A percentile compares a stretch with the other conserved stretches of the same genome.
Evolutionary conservation across 108 stramenopile species (phyloP).

Genomic region (Pinguiococcus pyrenoidosus): DNA sequence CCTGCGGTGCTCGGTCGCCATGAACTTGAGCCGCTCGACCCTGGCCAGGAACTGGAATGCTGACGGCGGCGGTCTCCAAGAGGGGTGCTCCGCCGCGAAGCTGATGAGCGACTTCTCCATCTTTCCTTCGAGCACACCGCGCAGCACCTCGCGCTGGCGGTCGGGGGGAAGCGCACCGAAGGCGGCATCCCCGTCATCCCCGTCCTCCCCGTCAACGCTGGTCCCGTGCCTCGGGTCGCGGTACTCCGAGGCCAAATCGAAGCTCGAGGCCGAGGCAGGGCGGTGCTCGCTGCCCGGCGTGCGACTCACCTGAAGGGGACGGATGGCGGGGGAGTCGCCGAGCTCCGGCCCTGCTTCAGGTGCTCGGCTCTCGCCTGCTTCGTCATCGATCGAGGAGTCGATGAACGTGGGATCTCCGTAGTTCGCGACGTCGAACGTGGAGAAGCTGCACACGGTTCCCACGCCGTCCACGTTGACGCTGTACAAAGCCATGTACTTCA

Average conservation of each 20-base stretch:
- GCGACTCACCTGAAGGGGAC: background rate
- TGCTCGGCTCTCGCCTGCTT: background rate
- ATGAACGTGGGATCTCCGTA: constrained; percentile 22
- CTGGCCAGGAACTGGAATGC: too few species aligned
- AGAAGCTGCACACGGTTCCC: constrained; percentile 77
- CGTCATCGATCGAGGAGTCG: constrained; percentile 11
- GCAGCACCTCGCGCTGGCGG: background rate
- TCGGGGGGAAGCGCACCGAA: too few species aligned
- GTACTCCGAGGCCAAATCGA: background rate
- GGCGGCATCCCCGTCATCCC: background rate
- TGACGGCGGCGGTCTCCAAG: too few species aligned
- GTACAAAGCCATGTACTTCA: constrained; percentile 58
- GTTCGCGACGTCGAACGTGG: constrained; percentile 75
- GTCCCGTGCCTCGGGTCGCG: constrained; percentile 11
- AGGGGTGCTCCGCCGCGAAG: too few species aligned
- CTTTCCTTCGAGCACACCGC: constrained; percentile 19
- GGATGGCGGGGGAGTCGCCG: background rate
- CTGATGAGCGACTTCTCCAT: constrained; percentile 32
- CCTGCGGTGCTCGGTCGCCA: too few species aligned
- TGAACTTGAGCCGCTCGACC: too few species aligned
- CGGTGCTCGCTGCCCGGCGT: too few species aligned
- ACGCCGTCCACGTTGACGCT: constrained; percentile 61
- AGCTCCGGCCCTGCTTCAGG: background rate
- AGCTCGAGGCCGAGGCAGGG: too few species aligned
- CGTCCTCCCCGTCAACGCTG: background rate